Evolutionary conservation across 2,329 filamentous ascomycete genomes (phyloP).

Genomic region (Paecilomyces dactylethromorphus): DNA sequence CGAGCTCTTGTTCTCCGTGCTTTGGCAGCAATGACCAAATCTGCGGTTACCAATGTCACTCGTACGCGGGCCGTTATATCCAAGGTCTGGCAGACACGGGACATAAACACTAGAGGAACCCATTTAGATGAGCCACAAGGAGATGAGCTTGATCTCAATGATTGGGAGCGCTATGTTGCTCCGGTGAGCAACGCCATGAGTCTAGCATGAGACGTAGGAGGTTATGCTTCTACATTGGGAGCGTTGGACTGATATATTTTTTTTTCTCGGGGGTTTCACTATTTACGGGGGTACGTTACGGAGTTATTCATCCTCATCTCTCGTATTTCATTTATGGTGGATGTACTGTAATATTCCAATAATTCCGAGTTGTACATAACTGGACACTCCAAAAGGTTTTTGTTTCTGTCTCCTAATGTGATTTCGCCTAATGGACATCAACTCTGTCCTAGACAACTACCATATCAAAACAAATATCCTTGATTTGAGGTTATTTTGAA

Average conservation of each 20-base stretch:
- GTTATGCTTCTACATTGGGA: neutral
- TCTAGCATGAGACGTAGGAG: slow-evolving; percentile 23
- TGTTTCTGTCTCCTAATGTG: too few species aligned
- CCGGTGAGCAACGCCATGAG: slow-evolving; percentile 38
- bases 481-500: too few species aligned
- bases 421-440: neutral
- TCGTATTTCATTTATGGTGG: too few species aligned
- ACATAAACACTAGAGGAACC: slow-evolving; percentile 17
- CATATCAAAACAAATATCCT: too few species aligned
- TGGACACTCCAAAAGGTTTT: too few species aligned
- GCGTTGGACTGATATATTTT: neutral
- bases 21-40: slow-evolving; percentile 34
- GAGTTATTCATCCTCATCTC: neutral
- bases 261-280: neutral
- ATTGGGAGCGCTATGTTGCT: slow-evolving; percentile 38
- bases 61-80: slow-evolving; percentile 41
- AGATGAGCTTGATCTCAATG: slow-evolving; percentile 21
- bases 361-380: too few species aligned
- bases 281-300: neutral
- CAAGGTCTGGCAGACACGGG: slow-evolving; percentile 43
- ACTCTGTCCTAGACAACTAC: neutral
- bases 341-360: too few species aligned
- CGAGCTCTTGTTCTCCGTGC: slow-evolving; percentile 34
- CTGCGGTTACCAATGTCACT: slow-evolving; percentile 38
- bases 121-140: slow-evolving; percentile 11